Conservation (phyloP, 78 protist genomes). For the Acrasis kona region DNA sequence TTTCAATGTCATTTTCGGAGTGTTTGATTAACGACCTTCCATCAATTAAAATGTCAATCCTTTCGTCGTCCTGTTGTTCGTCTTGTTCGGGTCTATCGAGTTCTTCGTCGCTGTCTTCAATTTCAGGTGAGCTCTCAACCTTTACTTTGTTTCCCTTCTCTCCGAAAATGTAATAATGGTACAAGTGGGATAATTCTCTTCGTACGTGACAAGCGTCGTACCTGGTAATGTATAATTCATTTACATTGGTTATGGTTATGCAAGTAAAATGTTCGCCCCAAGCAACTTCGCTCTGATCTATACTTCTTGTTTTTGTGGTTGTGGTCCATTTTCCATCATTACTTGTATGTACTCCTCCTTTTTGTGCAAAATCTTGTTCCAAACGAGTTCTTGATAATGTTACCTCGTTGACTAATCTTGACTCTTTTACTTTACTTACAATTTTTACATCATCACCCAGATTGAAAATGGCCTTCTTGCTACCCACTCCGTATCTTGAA, state of each 20-base stretch:
- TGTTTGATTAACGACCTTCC: background rate
- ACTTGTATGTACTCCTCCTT: background rate
- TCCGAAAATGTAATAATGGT: slow-evolving; percentile 22
- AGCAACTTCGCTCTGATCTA: background rate
- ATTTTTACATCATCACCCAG: slow-evolving; percentile 6
- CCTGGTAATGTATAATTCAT: background rate
- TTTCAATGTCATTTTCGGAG: background rate
- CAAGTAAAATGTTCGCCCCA: background rate
- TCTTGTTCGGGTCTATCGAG: too few species aligned
- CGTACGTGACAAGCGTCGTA: background rate
- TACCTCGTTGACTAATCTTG: slow-evolving; percentile 13
- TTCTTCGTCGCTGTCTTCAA: background rate
- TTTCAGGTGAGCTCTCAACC: background rate
- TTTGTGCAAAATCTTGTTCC: background rate
- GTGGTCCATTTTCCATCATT: background rate
- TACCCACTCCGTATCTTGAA: slow-evolving; percentile 23
- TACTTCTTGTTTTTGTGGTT: background rate
- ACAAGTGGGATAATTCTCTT: background rate
- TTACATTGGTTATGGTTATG: slow-evolving; percentile 7
- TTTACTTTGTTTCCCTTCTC: slow-evolving; percentile 13
- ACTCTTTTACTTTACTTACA: background rate
- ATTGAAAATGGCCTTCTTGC: slow-evolving; percentile 16
- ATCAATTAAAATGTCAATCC: background rate
- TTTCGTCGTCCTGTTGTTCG: too few species aligned
- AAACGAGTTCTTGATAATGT: background rate